Evolutionary conservation across 83 land plant genomes (phyloP).

Genomic region (Diphasiastrum complanatum): DNA sequence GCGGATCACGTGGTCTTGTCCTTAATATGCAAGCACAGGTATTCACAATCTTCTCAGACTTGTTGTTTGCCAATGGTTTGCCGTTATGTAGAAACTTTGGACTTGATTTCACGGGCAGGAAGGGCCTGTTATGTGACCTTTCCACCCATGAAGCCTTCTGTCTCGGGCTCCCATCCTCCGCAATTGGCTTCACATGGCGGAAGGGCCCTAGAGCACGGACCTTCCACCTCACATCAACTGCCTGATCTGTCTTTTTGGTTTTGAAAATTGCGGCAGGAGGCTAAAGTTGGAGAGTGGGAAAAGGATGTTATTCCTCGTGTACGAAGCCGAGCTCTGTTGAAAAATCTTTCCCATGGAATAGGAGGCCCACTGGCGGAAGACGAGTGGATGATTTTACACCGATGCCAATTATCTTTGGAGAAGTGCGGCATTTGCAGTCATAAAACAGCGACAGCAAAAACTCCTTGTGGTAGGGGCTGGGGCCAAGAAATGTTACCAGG

Average conservation of each 20-base stretch:
- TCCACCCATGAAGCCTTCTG: too few species aligned
- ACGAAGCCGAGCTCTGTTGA: conserved; percentile 12
- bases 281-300: conserved; percentile 30
- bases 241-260: neutral
- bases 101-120: neutral
- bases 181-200: too few species aligned
- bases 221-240: too few species aligned
- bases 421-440: conserved; percentile 14
- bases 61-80: conserved; percentile 9
- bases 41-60: neutral
- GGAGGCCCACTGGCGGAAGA: conserved; percentile 33
- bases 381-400: conserved; percentile 33
- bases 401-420: conserved; percentile 25
- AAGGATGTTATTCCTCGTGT: conserved; percentile 14
- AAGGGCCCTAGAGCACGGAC: too few species aligned
- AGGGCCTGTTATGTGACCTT: too few species aligned
- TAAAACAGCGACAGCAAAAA: conserved; percentile 1
- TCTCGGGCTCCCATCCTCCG: too few species aligned
- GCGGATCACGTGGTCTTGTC: conserved; percentile 41
- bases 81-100: neutral
- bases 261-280: conserved; percentile 19
- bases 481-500: conserved; percentile 36
- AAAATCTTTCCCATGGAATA: conserved; percentile 28
- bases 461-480: conserved; percentile 17
- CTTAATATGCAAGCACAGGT: conserved; percentile 36